Conservation (phyloP, 331 rosid genomes). For the Pyrus hybrid region DNA sequence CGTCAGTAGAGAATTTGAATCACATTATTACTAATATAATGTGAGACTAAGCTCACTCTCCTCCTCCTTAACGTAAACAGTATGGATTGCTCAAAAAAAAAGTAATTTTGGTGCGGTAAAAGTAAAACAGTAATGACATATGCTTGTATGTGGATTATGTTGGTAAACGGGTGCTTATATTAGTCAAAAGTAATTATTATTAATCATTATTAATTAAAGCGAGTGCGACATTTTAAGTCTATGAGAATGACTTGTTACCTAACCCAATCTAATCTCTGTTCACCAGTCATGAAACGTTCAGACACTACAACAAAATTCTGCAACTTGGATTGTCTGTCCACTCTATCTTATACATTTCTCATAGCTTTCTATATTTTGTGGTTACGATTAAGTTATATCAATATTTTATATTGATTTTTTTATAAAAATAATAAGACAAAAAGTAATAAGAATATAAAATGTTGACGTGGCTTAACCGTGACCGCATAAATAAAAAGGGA, state of each 20-base stretch:
- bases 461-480: too few relatives aligned
- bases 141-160: neutral
- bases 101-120: neutral
- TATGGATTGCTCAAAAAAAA: too few relatives aligned
- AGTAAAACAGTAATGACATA: too few relatives aligned
- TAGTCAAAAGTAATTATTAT: neutral
- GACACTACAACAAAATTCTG: neutral
- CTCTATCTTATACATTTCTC: too few relatives aligned
- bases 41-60: accelerated
- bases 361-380: too few relatives aligned
- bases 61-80: accelerated
- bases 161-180: neutral
- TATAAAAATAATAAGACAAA: too few relatives aligned
- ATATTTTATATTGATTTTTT: too few relatives aligned
- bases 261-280: neutral
- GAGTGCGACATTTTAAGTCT: neutral
- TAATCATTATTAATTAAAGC: neutral
- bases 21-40: accelerated
- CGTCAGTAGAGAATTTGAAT: too few relatives aligned
- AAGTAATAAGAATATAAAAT: too few relatives aligned
- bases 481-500: too few relatives aligned
- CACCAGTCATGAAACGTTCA: neutral
- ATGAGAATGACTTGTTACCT: neutral
- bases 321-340: too few relatives aligned
- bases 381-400: too few relatives aligned